These are phyloP conservation scores for Apostasia ramifera DNA, from an alignment of 106 monocot species.

Conservation along the genomic window DNA sequence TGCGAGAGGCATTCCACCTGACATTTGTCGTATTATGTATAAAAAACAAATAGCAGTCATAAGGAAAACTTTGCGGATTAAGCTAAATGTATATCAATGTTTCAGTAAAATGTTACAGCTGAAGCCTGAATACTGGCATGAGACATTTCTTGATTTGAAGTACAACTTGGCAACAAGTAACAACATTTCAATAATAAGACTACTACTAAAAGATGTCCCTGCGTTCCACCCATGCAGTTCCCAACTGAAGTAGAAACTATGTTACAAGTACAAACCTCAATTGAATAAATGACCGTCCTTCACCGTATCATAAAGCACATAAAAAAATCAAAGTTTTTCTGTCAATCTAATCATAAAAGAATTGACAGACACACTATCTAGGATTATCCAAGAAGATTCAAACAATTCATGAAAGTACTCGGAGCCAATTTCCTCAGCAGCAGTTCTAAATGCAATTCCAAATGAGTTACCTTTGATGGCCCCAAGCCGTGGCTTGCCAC, in stretches of 20 bases:
- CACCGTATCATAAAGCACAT: not conserved
- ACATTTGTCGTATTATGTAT: no score
- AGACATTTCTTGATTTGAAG: no score
- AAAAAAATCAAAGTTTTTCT: conserved; percentile 60
- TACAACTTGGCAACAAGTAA: no score
- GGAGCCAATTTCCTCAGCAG: conserved; percentile 76
- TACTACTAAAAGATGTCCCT: not conserved
- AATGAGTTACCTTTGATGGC: conserved; percentile 90
- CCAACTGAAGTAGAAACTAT: not conserved
- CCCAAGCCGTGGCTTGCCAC: conserved; percentile 74
- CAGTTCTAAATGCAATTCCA: conserved; percentile 68
- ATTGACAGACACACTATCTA: conserved; percentile 54
- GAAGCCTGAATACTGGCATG: no score
- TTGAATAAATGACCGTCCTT: not conserved
- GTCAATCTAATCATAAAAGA: conserved; percentile 88
- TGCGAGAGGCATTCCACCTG: no score
- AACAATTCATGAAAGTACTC: conserved; percentile 84
- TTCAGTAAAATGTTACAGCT: no score
- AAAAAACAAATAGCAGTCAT: no score
- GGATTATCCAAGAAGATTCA: conserved; percentile 90
- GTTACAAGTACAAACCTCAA: not conserved
- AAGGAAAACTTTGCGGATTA: no score
- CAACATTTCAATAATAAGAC: no score
- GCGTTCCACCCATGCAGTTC: not conserved
- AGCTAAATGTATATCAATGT: no score